Percentiles rank a stretch among this genome's conserved stretches.
These are phyloP conservation scores for Helminthosporium solani DNA, from an alignment of 2,329 filamentous ascomycete genomes.

Conservation along the genomic window DNA sequence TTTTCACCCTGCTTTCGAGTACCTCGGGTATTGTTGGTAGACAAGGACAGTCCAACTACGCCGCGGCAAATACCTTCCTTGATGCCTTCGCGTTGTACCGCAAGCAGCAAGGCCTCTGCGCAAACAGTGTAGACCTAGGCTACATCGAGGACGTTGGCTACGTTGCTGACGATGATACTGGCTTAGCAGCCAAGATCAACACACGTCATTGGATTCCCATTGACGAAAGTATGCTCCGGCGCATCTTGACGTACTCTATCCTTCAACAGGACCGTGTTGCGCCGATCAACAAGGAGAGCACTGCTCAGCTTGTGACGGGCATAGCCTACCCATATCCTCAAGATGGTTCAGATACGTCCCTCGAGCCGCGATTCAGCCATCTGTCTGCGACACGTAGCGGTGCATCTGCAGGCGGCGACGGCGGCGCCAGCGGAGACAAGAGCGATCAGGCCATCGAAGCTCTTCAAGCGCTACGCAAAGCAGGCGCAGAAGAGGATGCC, in stretches of 20 bases:
- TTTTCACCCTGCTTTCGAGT: conserved; percentile 27
- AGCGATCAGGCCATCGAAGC: not conserved
- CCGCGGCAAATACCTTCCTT: conserved; percentile 20
- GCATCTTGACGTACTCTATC: conserved; percentile 12
- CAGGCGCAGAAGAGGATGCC: not conserved
- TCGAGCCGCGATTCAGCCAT: conserved; percentile 4
- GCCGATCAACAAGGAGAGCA: not conserved
- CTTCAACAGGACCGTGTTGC: conserved; percentile 14
- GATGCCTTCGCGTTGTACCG: conserved; percentile 22
- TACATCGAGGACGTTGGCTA: not conserved
- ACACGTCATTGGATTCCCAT: conserved; percentile 8
- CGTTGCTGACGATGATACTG: not conserved
- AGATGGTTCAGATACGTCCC: not conserved
- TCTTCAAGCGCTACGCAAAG: not conserved
- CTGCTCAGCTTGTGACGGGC: conserved; percentile 12
- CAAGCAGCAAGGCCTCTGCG: conserved; percentile 11
- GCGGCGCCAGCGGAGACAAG: not conserved
- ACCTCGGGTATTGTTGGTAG: conserved; percentile 12
- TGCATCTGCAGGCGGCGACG: not conserved
- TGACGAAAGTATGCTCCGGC: conserved; percentile 13
- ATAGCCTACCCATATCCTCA: conserved; percentile 7
- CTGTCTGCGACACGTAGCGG: no score
- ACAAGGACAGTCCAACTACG: not conserved
- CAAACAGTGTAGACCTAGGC: not conserved
- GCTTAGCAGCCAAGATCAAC: not conserved